Evolutionary conservation across 2,329 filamentous ascomycete species (phyloP).

Genomic region (Trichoderma lentiforme): DNA sequence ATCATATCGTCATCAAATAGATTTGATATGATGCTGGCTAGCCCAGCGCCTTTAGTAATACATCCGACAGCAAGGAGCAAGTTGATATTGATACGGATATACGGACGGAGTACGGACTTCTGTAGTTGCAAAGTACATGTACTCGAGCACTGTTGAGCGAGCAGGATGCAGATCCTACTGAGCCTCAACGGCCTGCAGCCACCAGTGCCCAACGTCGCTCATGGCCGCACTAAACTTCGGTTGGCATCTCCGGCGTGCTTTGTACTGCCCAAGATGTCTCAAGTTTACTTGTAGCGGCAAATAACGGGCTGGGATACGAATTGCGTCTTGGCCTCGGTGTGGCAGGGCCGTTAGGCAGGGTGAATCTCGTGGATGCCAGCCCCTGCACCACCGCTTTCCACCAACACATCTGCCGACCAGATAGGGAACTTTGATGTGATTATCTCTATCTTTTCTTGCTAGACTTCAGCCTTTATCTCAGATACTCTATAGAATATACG

Average conservation of each 20-base stretch:
- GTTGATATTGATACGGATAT: background rate
- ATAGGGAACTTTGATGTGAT: background rate
- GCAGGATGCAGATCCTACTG: background rate
- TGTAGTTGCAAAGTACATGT: background rate
- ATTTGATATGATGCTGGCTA: background rate
- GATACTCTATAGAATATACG: background rate
- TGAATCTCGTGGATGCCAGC: background rate
- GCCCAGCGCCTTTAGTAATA: background rate
- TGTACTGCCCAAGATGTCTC: background rate
- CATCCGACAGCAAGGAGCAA: background rate
- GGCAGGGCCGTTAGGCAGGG: background rate
- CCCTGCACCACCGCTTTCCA: background rate
- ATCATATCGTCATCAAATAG: background rate
- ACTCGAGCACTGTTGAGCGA: background rate
- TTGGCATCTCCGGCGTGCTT: background rate
- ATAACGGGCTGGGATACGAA: background rate
- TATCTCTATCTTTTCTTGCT: background rate
- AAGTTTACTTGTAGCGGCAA: background rate
- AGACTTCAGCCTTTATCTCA: background rate
- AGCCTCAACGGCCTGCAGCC: conserved; percentile 4
- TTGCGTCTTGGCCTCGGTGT: background rate
- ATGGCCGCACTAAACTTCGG: background rate
- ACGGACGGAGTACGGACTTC: background rate
- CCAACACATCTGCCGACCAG: background rate
- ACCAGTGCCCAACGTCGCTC: background rate